Base-by-base conservation (phyloP, 2,329 filamentous ascomycete species). In the Myriosclerotinia duriaeana region DNA sequence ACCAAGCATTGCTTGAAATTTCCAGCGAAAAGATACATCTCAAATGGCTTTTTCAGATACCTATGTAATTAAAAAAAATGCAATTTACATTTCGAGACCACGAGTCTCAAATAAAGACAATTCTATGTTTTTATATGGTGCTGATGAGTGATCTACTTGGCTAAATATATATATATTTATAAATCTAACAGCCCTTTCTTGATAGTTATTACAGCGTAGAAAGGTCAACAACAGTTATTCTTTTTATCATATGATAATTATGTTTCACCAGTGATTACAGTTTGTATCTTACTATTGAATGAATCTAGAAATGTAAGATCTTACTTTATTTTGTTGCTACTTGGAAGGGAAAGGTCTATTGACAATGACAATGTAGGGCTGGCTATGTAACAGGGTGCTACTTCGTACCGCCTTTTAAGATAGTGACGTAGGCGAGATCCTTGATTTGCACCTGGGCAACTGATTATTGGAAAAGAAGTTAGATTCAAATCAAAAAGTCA, bases 1-100 rank as follows among this genome's bases (percentile, higher is more conserved):
- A 64, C 36, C 53, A 30, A 44, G 26, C n/a, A 64, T 17, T 56
- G 40, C 20, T 53, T 67, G 34, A 58, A 46, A 62, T 44, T 46
- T 63, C 48, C 60, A 68, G 70, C 69, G 64, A 70, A 11, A 63
- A 61, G 52, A 62, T 56, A 65, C 53, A 60, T 53, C 69, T 66
- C 67, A 67, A 65, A 71, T 70, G 68, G 67, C 68, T 69, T 61
- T 74, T 74, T 42, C 36, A 60, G 20, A 60, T 26, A 38, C 34
- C 44, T 60, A 50, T 50, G 58, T 60, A 60, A 26, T 40, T 50
- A 50, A 75, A 48, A 65, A 65, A 69, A 66, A 68, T 68, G 61
- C 53, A 68, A 69, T 55, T 56, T 44, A 17, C 48, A 69, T 73
- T 71, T n/a, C 44, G 73, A 72, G 72, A 70, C 72, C 48, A 73